A percentile compares a stretch with the other conserved stretches of the same genome.
These are phyloP conservation scores for Evansstolkia leycettana DNA, from an alignment of 495 filamentous ascomycete species.

Conservation along the genomic window DNA sequence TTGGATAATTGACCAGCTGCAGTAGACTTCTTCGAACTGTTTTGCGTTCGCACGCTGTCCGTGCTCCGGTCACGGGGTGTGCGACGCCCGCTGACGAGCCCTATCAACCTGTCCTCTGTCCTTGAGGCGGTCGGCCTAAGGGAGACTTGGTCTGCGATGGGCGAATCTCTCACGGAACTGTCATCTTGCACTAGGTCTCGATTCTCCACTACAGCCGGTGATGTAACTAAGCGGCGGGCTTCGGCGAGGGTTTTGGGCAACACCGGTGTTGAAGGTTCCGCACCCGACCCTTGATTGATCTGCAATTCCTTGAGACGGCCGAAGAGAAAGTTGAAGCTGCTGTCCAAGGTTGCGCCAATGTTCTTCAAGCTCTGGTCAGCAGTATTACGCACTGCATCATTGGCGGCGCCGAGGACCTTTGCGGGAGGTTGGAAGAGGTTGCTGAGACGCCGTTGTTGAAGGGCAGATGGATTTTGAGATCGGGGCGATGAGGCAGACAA, in stretches of 20 bases:
- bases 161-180: conserved; percentile 28
- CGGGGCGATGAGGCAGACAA: conserved; percentile 29
- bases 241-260: conserved; percentile 88
- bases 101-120: conserved; percentile 47
- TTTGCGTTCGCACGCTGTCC: conserved; percentile 57
- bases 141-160: conserved; percentile 21
- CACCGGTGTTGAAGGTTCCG: conserved; percentile 26
- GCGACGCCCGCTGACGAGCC: conserved; percentile 49
- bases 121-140: conserved; percentile 20
- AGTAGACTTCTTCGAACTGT: conserved; percentile 19
- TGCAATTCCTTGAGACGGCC: conserved; percentile 69
- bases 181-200: conserved; percentile 34
- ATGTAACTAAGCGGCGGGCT: conserved; percentile 72
- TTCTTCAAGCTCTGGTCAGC: conserved; percentile 87
- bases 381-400: conserved; percentile 70
- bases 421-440: conserved; percentile 75
- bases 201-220: conserved; percentile 47
- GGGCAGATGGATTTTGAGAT: conserved; percentile 24
- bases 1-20: conserved; percentile 8
- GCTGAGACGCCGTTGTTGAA: conserved; percentile 57
- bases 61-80: conserved; percentile 58
- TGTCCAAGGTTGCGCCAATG: conserved; percentile 75
- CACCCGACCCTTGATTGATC: conserved; percentile 27
- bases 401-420: conserved; percentile 66
- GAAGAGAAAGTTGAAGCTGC: conserved; percentile 87